Evolutionary conservation across 176 grass and related monocot genomes (phyloP), one percentile per base, ranked within the genome.

Genomic region (Tillandsia leiboldiana): DNA sequence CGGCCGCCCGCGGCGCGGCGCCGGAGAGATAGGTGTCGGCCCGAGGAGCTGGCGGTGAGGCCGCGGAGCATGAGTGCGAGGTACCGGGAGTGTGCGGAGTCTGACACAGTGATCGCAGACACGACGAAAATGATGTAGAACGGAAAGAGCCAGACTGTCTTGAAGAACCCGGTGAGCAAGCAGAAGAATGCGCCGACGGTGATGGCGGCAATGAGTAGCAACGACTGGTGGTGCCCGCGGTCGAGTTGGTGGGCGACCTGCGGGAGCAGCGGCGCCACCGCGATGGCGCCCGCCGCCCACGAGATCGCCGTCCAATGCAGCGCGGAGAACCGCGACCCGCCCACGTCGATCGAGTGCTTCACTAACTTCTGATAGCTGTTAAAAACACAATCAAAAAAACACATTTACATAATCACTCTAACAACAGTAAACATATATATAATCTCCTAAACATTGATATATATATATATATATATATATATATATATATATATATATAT

Each of bases 151-250:
- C 92, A 96, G 5, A 81, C 80, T 10, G 92, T 96, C 69, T 96
- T 87, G 86, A 96, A 96, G 86, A 92, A 91, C 5, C 92, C 92
- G 4, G 92, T 96, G 54, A 96, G 79, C 5, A 96, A 71, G 80
- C 92, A 92, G 67, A 85, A 86, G 56, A 92, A 87, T 3, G 86
- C 85, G 23, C 86, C 92, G 14, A 83, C 73, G 0, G 89, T 87
- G 0, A 82, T 92, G 11, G 92, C 88, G 0, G 83, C 92, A 0
- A 85, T 85, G 58, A 96, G 83, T 56, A 96, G 81, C 0, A 85
- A 66, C 0, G 83, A 84, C 75, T 96, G 92, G 75, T 87, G 85
- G 64, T 96, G 76, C 64, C 92, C 88, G 10, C 81, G 71, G 71
- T 96, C 92, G 0, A 96, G 86, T 73, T 89, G 89, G 71, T 91